Evolutionary conservation across 768 basidiomycete species (phyloP).

Genomic region (Lactarius psammicola): DNA sequence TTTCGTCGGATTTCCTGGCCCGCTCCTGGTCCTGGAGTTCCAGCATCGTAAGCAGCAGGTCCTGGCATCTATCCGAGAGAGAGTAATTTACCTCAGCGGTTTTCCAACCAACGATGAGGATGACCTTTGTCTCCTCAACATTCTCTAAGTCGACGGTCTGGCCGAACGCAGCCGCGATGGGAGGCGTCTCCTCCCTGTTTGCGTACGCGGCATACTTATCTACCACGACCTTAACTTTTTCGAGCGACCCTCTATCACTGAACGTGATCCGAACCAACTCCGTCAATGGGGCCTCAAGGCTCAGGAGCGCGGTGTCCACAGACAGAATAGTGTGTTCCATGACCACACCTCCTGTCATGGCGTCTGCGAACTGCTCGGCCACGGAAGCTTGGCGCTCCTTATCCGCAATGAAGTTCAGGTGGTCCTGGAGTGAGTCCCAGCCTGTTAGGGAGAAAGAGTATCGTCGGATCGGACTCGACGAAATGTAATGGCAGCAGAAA

Average conservation of each 20-base stretch:
- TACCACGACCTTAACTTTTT: not conserved
- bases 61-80: not conserved
- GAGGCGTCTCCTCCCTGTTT: not conserved
- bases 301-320: not conserved
- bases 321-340: not conserved
- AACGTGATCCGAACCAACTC: not conserved
- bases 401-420: not conserved
- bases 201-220: not conserved
- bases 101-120: slow-evolving; percentile 2
- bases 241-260: not conserved
- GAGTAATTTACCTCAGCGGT: not conserved
- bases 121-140: not conserved
- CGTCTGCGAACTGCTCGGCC: not conserved
- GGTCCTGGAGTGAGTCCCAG: slow-evolving; percentile 3
- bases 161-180: slow-evolving; percentile 4
- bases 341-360: not conserved
- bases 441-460: not conserved
- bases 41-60: not conserved
- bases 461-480: not conserved
- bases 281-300: not conserved
- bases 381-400: not conserved
- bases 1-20: not conserved
- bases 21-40: not conserved
- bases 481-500: not conserved
- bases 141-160: not conserved